These are phyloP conservation scores for Saccharomycopsis vini DNA, from an alignment of 805 yeast species.

Conservation along the genomic window DNA sequence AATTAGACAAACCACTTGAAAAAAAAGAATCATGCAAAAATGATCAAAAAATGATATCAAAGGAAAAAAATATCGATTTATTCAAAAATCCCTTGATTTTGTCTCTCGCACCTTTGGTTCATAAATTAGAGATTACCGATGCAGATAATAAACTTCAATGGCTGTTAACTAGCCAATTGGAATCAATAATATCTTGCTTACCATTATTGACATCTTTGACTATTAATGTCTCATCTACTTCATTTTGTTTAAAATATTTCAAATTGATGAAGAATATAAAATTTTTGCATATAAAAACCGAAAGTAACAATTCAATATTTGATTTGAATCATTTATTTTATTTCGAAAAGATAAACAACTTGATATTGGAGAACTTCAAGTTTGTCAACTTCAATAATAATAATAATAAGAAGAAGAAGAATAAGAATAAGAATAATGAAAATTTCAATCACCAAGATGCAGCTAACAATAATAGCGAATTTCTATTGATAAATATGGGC, in stretches of 20 bases:
- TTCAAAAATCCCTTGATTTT: no score
- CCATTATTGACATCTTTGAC: not conserved
- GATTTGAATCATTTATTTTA: constrained; percentile 9
- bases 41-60: no score
- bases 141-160: constrained; percentile 12
- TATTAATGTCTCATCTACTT: constrained; percentile 9
- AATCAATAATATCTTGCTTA: not conserved
- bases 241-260: constrained; percentile 14
- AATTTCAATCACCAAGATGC: not conserved
- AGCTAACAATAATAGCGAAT: not conserved
- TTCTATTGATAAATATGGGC: constrained; percentile 2
- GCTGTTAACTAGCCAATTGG: constrained; percentile 5
- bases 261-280: constrained; percentile 2
- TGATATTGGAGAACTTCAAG: constrained; percentile 12
- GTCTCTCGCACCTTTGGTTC: not conserved
- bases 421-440: no score
- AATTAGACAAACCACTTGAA: no score
- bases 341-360: constrained; percentile 1
- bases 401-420: not conserved
- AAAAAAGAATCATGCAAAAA: no score
- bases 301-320: constrained; percentile 6
- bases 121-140: not conserved
- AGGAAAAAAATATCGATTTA: no score
- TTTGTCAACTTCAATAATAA: constrained; percentile 1
- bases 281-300: constrained; percentile 6